Evolutionary conservation across 2,329 filamentous ascomycete genomes (phyloP), one percentile per base, ranked within the genome.

Genomic region (Ophiostoma quercus): DNA sequence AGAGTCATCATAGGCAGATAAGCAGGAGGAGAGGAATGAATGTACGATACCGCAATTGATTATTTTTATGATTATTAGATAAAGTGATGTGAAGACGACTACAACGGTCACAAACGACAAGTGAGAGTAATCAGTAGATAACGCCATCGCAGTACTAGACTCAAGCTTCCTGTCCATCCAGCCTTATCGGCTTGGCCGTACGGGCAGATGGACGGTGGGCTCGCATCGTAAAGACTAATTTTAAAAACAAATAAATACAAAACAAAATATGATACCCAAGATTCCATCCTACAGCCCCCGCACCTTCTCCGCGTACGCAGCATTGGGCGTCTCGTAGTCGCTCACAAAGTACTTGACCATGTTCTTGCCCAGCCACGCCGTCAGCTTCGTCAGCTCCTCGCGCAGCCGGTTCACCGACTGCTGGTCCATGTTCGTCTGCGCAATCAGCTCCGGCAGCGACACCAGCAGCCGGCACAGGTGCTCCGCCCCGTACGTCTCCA

Each of bases 361-460:
- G 75, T 94, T 88, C 74, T 90, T 91, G 71, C 89, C 87, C 69
- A 99, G 84, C 92, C 94, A 99, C 69, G 87, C 84, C 12, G 90
- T 92, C 79, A 99, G 89, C 79, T 93, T 94, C 74, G 87, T 85
- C 19, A 99, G 85, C 78, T 99, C 95, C 76, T 97, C 92, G 14
- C 93, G 90, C 34, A 98, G 47, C 66, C 93, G 90, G 72, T 90
- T 91, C 60, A 97, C 92, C 2, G 93, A 94, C 78, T 96, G 93
- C 68, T 90, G 85, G 76, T 98, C 95, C 93, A 99, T 97, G 80
- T 98, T 98, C 68, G 95, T 99, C 78, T 99, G 95, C 3, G 94
- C 94, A 72, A 98, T 89, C 57, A 98, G 88, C 77, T 99, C 95
- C 0, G 95, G 94, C 75, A 98, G 88, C 0, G 91, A 90, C 3